Conservation (phyloP, 2,329 filamentous ascomycete genomes). For the Botrytis medusae region DNA sequence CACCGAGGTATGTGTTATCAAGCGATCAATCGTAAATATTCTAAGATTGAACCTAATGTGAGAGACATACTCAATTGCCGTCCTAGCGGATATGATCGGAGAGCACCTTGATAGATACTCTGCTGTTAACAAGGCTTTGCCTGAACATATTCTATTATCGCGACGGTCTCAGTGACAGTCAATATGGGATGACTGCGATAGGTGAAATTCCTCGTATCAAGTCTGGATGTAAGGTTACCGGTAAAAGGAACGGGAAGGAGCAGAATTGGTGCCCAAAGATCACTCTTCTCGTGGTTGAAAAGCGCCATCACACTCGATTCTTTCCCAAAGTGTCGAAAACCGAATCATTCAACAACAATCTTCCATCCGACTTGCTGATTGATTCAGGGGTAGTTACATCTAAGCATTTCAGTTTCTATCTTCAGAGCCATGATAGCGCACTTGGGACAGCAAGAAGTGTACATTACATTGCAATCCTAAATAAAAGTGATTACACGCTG, state of each 20-base stretch:
- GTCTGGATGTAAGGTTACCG: conserved; percentile 12
- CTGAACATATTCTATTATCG: conserved; percentile 38
- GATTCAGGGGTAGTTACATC: background rate
- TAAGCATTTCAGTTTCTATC: conserved; percentile 5
- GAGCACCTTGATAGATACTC: conserved; percentile 21
- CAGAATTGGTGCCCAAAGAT: background rate
- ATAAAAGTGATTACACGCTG: conserved; percentile 56
- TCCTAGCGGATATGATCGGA: conserved; percentile 23
- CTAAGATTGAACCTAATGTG: background rate
- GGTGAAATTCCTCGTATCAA: conserved; percentile 38
- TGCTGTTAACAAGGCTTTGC: conserved; percentile 46
- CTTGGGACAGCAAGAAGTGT: background rate
- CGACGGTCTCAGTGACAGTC: conserved; percentile 41
- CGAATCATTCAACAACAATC: background rate
- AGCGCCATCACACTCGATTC: conserved; percentile 16
- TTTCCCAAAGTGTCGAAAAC: background rate
- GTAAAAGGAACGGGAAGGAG: background rate
- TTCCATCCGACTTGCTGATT: background rate
- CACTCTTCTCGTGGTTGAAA: background rate
- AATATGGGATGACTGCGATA: conserved; percentile 36
- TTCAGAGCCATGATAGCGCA: conserved; percentile 8
- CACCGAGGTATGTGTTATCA: conserved; percentile 61
- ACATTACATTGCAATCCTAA: conserved; percentile 53
- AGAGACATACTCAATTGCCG: conserved; percentile 42
- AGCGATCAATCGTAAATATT: background rate